Evolutionary conservation across 1,139 yeast genomes (phyloP).

Genomic region (Chernovozyma sophiae-reginae): DNA sequence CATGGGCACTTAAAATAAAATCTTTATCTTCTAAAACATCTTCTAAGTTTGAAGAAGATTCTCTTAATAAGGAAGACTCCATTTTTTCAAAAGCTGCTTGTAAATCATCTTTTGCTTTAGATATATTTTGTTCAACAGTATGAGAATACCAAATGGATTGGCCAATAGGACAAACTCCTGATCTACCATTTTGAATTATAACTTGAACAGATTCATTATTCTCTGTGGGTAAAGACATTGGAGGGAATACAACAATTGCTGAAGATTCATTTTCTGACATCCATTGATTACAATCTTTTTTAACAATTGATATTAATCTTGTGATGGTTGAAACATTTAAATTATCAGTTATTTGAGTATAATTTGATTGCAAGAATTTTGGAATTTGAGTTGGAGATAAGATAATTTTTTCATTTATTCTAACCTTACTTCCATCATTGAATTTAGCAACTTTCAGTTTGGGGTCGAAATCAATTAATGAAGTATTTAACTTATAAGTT

Average conservation of each 20-base stretch:
- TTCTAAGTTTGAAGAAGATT: conserved; percentile 49
- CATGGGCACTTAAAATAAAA: conserved; percentile 50
- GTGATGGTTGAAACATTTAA: conserved; percentile 49
- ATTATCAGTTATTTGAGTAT: conserved; percentile 29
- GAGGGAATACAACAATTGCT: conserved; percentile 92
- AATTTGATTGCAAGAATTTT: conserved; percentile 33
- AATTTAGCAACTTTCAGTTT: conserved; percentile 62
- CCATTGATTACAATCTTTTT: conserved; percentile 89
- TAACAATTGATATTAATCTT: conserved; percentile 76
- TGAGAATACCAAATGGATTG: conserved; percentile 89
- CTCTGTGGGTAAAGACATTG: conserved; percentile 63
- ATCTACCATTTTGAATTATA: conserved; percentile 80
- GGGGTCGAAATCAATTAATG: conserved; percentile 61
- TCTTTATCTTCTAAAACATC: conserved; percentile 50
- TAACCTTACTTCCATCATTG: conserved; percentile 71
- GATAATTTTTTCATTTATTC: conserved; percentile 72
- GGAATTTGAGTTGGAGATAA: conserved; percentile 72
- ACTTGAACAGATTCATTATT: conserved; percentile 80
- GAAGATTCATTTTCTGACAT: conserved; percentile 79
- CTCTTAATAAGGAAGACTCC: conserved; percentile 77
- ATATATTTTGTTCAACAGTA: conserved; percentile 65
- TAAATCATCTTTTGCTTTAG: conserved; percentile 67
- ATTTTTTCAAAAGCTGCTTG: conserved; percentile 76
- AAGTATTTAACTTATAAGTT: conserved; percentile 77
- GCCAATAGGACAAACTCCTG: conserved; percentile 86